Conservation (phyloP, 192 early-diverging fungal species). For the Coemansia erecta region DNA sequence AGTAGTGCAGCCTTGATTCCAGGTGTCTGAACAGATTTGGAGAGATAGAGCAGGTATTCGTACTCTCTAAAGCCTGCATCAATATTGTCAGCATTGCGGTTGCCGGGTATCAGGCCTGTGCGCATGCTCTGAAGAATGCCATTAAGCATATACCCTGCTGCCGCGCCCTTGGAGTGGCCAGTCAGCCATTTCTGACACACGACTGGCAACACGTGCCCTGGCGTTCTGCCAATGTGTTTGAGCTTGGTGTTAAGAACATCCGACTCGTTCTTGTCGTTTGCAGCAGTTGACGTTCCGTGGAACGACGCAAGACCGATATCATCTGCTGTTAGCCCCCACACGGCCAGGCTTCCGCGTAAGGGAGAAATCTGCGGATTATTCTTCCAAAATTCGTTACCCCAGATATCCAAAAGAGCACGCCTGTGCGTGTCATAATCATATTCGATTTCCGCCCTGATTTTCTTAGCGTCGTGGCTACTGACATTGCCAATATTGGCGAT, state of each 20-base stretch:
- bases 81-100: too few relatives aligned
- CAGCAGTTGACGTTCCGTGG: slow-evolving; percentile 95
- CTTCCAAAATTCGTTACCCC: slow-evolving; percentile 84
- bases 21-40: slow-evolving; percentile 63
- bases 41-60: slow-evolving; percentile 80
- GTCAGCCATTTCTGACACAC: slow-evolving; percentile 92
- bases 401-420: slow-evolving; percentile 70
- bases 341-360: slow-evolving; percentile 81
- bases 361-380: slow-evolving; percentile 78
- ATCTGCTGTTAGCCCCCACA: slow-evolving; percentile 85
- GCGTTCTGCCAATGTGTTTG: slow-evolving; percentile 80
- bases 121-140: slow-evolving; percentile 75
- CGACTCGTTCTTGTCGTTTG: slow-evolving; percentile 97
- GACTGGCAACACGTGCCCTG: slow-evolving; percentile 75
- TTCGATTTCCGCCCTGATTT: neutral
- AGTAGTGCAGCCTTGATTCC: slow-evolving; percentile 67
- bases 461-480: neutral
- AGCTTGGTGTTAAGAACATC: slow-evolving; percentile 84
- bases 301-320: slow-evolving; percentile 93
- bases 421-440: slow-evolving; percentile 63
- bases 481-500: neutral
- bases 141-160: slow-evolving; percentile 64
- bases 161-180: too few relatives aligned
- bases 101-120: slow-evolving; percentile 86
- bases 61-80: slow-evolving; percentile 64